Conservation (phyloP, 2,329 filamentous ascomycete genomes). For the Thielaviopsis musarum region DNA sequence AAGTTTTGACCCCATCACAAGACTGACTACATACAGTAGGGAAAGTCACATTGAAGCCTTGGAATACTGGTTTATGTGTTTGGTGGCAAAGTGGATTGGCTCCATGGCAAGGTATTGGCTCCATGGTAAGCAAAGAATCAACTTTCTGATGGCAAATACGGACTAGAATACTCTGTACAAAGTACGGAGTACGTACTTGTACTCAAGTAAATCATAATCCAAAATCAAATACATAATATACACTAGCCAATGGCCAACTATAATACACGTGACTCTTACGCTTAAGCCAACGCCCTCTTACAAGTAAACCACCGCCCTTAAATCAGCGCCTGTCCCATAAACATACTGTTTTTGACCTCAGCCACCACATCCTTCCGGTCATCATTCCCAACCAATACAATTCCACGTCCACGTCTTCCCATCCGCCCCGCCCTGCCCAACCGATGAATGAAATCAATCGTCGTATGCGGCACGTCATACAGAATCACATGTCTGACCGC, state of each 20-base stretch:
- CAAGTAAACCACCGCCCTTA: conserved; percentile 21
- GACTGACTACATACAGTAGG: neutral
- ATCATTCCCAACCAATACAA: conserved; percentile 78
- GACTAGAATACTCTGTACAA: too few relatives aligned
- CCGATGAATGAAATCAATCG: conserved; percentile 95
- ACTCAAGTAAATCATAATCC: neutral
- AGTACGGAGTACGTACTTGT: neutral
- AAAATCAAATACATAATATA: neutral
- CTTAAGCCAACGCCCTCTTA: neutral
- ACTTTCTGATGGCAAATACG: too few relatives aligned
- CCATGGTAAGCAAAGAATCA: too few relatives aligned
- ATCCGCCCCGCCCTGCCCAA: conserved; percentile 84
- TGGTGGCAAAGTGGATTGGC: too few relatives aligned
- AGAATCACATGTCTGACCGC: conserved; percentile 82
- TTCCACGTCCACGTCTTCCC: conserved; percentile 73
- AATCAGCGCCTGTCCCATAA: conserved; percentile 61
- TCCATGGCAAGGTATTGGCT: too few relatives aligned
- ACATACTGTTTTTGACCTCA: conserved; percentile 84
- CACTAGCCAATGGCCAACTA: neutral
- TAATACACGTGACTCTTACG: too few relatives aligned
- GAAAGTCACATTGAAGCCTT: too few relatives aligned
- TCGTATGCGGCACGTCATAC: conserved; percentile 95
- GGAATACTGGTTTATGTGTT: too few relatives aligned
- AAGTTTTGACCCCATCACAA: too few relatives aligned
- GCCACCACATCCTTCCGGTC: conserved; percentile 81